These are phyloP conservation scores for Penicillium flavigenum DNA, from an alignment of 495 filamentous ascomycete species.

Conservation along the genomic window DNA sequence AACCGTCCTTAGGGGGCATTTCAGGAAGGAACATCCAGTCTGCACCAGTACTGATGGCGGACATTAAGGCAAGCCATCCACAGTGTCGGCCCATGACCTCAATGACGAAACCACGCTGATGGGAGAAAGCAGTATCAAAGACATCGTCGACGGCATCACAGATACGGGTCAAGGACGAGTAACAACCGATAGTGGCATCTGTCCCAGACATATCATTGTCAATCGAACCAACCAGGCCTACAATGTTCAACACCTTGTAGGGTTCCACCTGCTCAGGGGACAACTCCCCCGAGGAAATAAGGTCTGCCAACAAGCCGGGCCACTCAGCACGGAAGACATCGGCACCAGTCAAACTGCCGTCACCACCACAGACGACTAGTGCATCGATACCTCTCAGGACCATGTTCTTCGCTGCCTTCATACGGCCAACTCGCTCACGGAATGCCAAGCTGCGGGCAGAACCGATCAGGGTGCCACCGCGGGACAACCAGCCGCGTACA, in stretches of 20 bases:
- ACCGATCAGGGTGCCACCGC: conserved; percentile 95
- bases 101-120: conserved; percentile 95
- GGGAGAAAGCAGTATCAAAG: conserved; percentile 94
- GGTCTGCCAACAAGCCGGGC: conserved; percentile 80
- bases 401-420: conserved; percentile 89
- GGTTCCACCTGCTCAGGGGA: conserved; percentile 65
- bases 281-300: conserved; percentile 68
- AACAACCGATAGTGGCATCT: conserved; percentile 96
- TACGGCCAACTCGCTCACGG: conserved; percentile 77
- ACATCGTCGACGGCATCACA: conserved; percentile 95
- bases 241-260: conserved; percentile 85
- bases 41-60: conserved; percentile 90
- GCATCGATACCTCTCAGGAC: conserved; percentile 91
- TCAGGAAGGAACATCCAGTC: conserved; percentile 98
- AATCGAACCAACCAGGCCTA: conserved; percentile 93
- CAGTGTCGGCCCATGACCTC: conserved; percentile 99
- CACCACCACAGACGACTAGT: conserved; percentile 94
- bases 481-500: conserved; percentile 90
- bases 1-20: conserved; percentile 82
- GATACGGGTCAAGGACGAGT: conserved; percentile 86
- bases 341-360: conserved; percentile 94
- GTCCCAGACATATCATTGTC: conserved; percentile 98
- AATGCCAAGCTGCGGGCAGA: conserved; percentile 90
- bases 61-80: conserved; percentile 96
- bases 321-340: conserved; percentile 92